These are phyloP conservation scores for Protomyces lactucae-debilis DNA, from an alignment of 1,139 yeast genomes.

Conservation along the genomic window DNA sequence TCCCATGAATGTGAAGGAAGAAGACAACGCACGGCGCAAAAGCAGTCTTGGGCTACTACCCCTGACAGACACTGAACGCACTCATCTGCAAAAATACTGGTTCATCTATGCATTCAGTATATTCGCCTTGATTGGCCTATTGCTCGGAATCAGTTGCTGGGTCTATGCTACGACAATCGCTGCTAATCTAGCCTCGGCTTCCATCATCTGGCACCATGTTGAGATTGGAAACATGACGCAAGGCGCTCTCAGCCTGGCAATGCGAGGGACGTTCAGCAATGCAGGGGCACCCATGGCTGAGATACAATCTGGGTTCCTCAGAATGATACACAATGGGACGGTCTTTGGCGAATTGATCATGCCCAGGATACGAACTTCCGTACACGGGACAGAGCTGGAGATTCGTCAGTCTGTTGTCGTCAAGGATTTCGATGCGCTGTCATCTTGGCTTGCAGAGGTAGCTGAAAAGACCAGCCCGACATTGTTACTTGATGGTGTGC, in stretches of 20 bases:
- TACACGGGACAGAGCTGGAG: background rate
- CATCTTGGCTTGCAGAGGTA: background rate
- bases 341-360: background rate
- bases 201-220: background rate
- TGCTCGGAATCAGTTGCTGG: background rate
- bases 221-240: background rate
- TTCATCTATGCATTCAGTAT: background rate
- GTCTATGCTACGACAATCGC: background rate
- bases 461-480: background rate
- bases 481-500: background rate
- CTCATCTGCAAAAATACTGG: background rate
- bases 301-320: background rate
- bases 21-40: background rate
- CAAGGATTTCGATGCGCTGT: background rate
- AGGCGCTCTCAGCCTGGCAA: background rate
- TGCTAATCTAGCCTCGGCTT: background rate
- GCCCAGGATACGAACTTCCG: background rate
- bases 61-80: background rate
- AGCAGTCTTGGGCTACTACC: background rate
- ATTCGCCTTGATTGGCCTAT: background rate
- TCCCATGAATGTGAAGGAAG: background rate
- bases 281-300: background rate
- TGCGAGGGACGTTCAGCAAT: background rate
- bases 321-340: background rate
- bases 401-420: background rate